These are phyloP conservation scores for Lactifluus subvellereus DNA, from an alignment of 768 basidiomycete species.

Conservation along the genomic window DNA sequence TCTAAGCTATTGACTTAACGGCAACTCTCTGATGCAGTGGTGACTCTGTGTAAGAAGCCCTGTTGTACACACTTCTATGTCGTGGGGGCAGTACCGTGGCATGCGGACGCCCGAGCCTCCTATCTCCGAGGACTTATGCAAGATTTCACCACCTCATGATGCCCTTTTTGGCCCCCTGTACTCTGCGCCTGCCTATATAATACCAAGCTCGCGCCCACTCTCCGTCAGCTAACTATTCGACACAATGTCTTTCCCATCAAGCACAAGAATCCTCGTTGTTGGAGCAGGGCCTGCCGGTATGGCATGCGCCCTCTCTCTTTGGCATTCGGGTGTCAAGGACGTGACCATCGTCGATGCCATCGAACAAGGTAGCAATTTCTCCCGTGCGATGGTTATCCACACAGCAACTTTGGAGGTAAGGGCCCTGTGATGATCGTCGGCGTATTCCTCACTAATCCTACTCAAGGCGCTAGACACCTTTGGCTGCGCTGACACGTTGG, in stretches of 20 bases:
- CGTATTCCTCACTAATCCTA: slow-evolving; percentile 32
- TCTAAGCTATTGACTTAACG: no score
- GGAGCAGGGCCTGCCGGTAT: slow-evolving; percentile 49
- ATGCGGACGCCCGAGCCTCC: no score
- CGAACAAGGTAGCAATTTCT: slow-evolving; percentile 32
- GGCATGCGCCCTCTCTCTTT: slow-evolving; percentile 41
- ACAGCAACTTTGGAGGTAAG: slow-evolving; percentile 49
- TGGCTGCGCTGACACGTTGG: slow-evolving; percentile 37
- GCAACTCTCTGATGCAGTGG: no score
- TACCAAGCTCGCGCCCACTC: not conserved
- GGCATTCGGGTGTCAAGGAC: slow-evolving; percentile 38
- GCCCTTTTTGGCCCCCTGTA: not conserved
- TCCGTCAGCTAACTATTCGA: not conserved
- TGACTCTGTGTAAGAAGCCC: no score
- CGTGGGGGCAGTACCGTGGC: no score
- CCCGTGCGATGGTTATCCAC: slow-evolving; percentile 45
- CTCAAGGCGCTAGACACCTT: slow-evolving; percentile 42
- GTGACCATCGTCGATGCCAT: slow-evolving; percentile 41
- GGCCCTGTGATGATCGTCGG: not conserved
- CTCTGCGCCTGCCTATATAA: slow-evolving; percentile 4
- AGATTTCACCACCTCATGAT: not conserved
- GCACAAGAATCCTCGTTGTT: slow-evolving; percentile 43
- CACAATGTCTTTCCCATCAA: slow-evolving; percentile 31
- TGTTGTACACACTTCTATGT: no score
- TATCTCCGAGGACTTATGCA: slow-evolving; percentile 3